Evolutionary conservation across 2,329 filamentous ascomycete species (phyloP).

Genomic region (Fusarium euwallaceae): DNA sequence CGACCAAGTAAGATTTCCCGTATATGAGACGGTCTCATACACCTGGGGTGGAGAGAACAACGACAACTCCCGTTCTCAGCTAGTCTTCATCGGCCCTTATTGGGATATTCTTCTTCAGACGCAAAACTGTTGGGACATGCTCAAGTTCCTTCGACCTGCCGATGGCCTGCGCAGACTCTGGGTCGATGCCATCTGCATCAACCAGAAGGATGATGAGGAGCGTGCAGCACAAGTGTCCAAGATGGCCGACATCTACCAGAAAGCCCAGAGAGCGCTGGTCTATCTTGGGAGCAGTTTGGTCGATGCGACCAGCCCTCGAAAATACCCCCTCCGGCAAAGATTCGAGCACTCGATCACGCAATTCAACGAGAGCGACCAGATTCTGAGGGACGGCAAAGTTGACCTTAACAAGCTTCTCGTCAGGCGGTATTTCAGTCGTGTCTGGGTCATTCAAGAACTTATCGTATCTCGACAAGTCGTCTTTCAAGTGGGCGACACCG

Average conservation of each 20-base stretch:
- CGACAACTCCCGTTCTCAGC: background rate
- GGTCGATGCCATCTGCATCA: background rate
- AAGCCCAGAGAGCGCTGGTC: background rate
- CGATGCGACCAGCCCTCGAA: too few relatives aligned
- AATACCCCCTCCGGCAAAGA: background rate
- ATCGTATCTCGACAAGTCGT: background rate
- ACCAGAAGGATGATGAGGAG: background rate
- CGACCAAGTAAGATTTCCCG: background rate
- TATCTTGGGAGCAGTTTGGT: background rate
- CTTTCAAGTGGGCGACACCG: background rate
- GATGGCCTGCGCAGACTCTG: background rate
- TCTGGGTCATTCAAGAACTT: background rate
- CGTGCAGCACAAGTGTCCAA: background rate
- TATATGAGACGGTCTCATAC: background rate
- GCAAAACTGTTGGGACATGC: background rate
- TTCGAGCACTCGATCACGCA: background rate
- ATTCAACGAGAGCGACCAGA: background rate
- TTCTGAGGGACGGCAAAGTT: background rate
- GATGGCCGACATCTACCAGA: background rate
- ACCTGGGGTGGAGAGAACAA: background rate
- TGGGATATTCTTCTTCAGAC: background rate
- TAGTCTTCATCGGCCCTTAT: background rate
- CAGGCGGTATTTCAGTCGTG: background rate
- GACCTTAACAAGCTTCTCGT: background rate
- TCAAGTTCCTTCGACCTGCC: background rate